phyloP scores from a whole-genome alignment of 164 flowering plant species.

The Hamamelis virginiana region DNA sequence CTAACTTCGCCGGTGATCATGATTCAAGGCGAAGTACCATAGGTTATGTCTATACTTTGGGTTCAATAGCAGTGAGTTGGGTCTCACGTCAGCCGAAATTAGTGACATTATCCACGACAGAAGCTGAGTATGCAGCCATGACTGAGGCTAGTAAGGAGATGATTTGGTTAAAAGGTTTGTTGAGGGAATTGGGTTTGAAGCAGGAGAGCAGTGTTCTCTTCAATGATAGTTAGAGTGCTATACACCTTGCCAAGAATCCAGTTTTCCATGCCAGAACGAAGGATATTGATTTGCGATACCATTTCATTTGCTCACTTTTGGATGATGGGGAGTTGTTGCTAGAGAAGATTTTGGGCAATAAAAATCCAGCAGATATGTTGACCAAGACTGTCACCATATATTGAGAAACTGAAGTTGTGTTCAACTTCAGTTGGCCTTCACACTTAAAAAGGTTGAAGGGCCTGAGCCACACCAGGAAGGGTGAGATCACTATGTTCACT shows the following conservation, averaged over 20 bases:
- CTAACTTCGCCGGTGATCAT: background rate
- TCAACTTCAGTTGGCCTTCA: no score
- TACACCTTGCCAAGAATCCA: background rate
- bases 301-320: background rate
- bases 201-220: background rate
- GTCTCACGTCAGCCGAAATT: background rate
- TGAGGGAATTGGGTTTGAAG: background rate
- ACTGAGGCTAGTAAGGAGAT: background rate
- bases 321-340: background rate
- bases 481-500: no score
- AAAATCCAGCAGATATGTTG: background rate
- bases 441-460: no score
- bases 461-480: no score
- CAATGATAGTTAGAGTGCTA: background rate
- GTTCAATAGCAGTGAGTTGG: background rate
- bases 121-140: background rate
- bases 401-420: background rate
- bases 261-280: background rate
- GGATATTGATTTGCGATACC: background rate
- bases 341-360: background rate
- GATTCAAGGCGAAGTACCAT: background rate
- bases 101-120: background rate
- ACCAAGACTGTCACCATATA: background rate
- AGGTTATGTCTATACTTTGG: background rate
- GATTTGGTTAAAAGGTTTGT: background rate